These are phyloP conservation scores for Verbena officinalis DNA, from an alignment of 257 asterid genomes.

Conservation along the genomic window DNA sequence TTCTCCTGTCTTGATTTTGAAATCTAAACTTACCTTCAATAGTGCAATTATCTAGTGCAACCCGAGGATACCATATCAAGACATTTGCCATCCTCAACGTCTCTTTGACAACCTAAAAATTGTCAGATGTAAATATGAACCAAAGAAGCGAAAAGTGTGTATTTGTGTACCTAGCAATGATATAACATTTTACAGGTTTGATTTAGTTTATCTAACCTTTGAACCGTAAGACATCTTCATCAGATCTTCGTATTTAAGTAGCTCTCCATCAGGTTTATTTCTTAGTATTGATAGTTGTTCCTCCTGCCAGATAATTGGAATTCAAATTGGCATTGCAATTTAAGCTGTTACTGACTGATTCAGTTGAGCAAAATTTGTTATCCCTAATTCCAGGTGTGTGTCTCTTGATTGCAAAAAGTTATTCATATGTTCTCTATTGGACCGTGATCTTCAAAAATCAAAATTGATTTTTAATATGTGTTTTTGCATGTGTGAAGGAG, in stretches of 20 bases:
- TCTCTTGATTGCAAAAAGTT: neutral
- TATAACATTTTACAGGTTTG: neutral
- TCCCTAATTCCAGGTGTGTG: neutral
- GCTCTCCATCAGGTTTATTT: constrained; percentile 40
- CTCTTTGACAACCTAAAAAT: constrained; percentile 61
- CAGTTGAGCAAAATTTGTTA: neutral
- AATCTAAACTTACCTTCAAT: constrained; percentile 49
- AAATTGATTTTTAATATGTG: too few species aligned
- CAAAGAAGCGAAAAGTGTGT: neutral
- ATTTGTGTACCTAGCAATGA: too few species aligned
- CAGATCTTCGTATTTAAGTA: constrained; percentile 54
- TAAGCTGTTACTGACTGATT: neutral
- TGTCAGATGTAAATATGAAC: neutral
- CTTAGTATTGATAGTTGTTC: constrained; percentile 48
- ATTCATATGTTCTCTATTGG: too few species aligned
- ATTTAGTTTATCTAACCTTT: constrained; percentile 38
- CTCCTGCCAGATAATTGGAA: constrained; percentile 40
- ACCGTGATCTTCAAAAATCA: too few species aligned
- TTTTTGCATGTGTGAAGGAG: too few species aligned
- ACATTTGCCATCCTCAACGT: constrained; percentile 69
- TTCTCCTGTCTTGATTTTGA: neutral
- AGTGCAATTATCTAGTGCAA: constrained; percentile 47
- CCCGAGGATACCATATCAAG: constrained; percentile 66
- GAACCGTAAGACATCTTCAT: constrained; percentile 52
- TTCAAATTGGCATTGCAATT: constrained; percentile 1